Base-by-base conservation (phyloP, 441 rosid species). In the Kokia cookei region DNA sequence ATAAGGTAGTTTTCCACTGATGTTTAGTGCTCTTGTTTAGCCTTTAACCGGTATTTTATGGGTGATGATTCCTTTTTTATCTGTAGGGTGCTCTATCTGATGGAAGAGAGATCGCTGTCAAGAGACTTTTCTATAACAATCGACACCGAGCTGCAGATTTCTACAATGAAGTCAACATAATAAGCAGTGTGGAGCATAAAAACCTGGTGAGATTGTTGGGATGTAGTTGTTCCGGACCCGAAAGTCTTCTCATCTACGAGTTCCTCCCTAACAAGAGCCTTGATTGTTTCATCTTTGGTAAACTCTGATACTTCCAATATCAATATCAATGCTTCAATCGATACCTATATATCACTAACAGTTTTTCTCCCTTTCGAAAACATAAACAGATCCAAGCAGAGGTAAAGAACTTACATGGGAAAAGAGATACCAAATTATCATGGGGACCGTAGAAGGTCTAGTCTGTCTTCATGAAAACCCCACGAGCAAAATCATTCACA, bases 101-200 rank as follows among this genome's bases (percentile, higher is more conserved):
- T 29, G 98, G 97, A 80, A 75, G 98, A 80, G 97, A 93, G 68
- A 96, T 93, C 3, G 99, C 98, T 1, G 99, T 96, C 70, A 96
- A 96, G 76, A 85, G 98, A 75, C 93, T 92, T 40, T 93, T 90
- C 87, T 88, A 86, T 67, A 96, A 96, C 84, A 92, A 90, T 82
- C 91, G 88, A 73, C 96, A 93, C 15, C 86, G 97, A 81, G 96
- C 95, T 42, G 89, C 89, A 13, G 97, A 92, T 84, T 96, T 96
- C 88, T 92, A 86, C 85, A 92, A 96, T 74, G 98, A 96, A 77
- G 89, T 96, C 11, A 92, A 93, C 85, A 93, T 96, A 72, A 93
- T 93, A 22, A 90, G 97, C 77, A 83, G 83, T 4, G 88, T 88
- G 64, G 97, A 96, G 76, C 99, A 95, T 85, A 93, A 87, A 82